Evolutionary conservation across 805 yeast species (phyloP).

Genomic region (Priceomyces fermenticarens): DNA sequence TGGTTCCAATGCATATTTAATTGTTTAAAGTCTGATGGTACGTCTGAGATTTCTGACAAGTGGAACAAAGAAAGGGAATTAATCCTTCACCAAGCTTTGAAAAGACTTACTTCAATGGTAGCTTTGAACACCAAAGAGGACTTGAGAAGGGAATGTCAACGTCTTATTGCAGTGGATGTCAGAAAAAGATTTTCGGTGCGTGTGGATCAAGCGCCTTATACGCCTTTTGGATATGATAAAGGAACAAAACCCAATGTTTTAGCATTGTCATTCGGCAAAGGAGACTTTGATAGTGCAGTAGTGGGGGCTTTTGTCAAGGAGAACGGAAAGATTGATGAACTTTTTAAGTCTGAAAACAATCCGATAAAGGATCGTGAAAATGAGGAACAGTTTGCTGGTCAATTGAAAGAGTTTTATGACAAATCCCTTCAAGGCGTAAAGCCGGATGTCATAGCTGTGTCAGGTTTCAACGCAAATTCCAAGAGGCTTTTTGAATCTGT

Average conservation of each 20-base stretch:
- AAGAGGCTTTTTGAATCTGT: conserved; percentile 58
- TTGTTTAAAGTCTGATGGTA: conserved; percentile 71
- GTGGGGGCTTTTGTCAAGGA: conserved; percentile 78
- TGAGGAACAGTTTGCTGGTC: conserved; percentile 51
- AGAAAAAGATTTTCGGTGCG: conserved; percentile 66
- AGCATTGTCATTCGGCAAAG: conserved; percentile 83
- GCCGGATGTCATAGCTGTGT: conserved; percentile 88
- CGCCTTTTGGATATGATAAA: conserved; percentile 70
- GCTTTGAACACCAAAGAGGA: conserved; percentile 79
- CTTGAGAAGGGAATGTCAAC: conserved; percentile 71
- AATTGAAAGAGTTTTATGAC: conserved; percentile 65
- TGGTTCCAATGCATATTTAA: conserved; percentile 41
- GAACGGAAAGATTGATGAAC: conserved; percentile 73
- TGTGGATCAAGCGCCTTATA: conserved; percentile 90
- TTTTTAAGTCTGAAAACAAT: conserved; percentile 72
- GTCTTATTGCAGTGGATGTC: conserved; percentile 63
- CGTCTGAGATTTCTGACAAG: conserved; percentile 66
- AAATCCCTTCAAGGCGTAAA: conserved; percentile 45
- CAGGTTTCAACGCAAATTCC: conserved; percentile 80
- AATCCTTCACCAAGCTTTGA: conserved; percentile 65
- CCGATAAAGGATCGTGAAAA: conserved; percentile 50
- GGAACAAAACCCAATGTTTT: conserved; percentile 86
- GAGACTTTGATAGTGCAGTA: conserved; percentile 80
- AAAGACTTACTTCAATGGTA: conserved; percentile 62
- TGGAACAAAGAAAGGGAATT: conserved; percentile 80